Evolutionary conservation across 495 filamentous ascomycete genomes (phyloP), one percentile per base, ranked within the genome.

Genomic region (Lepraria neglecta): DNA sequence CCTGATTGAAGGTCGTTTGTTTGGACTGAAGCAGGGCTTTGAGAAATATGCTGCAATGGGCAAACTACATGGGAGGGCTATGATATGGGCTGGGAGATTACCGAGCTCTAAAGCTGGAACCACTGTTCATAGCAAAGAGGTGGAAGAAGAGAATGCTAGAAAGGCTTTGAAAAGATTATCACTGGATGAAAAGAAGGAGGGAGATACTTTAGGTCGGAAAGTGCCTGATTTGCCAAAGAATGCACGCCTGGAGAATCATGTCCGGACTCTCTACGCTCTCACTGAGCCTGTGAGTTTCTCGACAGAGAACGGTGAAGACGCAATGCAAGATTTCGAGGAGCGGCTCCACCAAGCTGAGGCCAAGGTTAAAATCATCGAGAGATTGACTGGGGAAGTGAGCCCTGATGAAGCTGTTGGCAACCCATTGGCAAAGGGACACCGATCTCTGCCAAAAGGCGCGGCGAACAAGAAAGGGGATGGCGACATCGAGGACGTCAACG

Each of bases 21-120:
- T 97, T 70, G 94, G 92, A 0, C 80, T 97, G 4, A 88, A 95
- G 68, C 95, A 94, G 65, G 94, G 92, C 1, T 97, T 92, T 61
- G 89, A 94, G 68, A 97, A 95, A 74, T 96, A 90, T 67, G 65
- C 84, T 15, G 85, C 88, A 60, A 80, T 91, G 67, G 95, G 94
- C 1, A 78, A 78, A 58, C 70, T 99, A 24, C 87, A 92, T 67
- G 91, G 94, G n/a, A 85, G 83, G 68, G 84, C 88, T 4, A 72
- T 86, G 1, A 81, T 97, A 44, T 97, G 92, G 94, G 82, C 86
- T 44, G 82, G 83, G 21, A 75, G 86, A 64, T 72, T 86, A 52
- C 66, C 64, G 38, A 5, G 1, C 6, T 15, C 27, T 0, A 45
- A 48, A 46, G 30, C 35, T 43, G 30, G 2, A 11, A 31, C 10